phyloP scores from a whole-genome alignment of 139 green algal genomes.

The Picochlorum costavermella region DNA sequence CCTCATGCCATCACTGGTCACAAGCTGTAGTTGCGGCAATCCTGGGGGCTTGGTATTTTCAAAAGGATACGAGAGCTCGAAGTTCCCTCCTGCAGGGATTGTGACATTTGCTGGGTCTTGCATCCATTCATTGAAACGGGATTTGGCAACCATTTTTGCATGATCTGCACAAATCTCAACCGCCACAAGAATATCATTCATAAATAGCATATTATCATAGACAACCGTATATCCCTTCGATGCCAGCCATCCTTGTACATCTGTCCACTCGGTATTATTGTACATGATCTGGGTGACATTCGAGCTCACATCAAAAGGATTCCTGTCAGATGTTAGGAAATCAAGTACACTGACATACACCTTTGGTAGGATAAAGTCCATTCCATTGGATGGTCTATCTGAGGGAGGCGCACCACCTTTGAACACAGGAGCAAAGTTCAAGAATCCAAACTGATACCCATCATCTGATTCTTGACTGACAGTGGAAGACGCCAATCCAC shows the following conservation, averaged over 20 bases:
- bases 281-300: neutral
- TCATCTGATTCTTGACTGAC: neutral
- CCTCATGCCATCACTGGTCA: neutral
- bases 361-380: neutral
- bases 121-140: neutral
- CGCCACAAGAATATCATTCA: neutral
- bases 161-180: conserved; percentile 1
- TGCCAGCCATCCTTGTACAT: neutral
- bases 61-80: neutral
- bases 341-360: neutral
- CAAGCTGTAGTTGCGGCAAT: neutral
- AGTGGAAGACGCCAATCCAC: neutral
- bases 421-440: neutral
- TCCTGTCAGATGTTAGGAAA: conserved; percentile 6
- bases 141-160: neutral
- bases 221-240: neutral
- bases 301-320: neutral
- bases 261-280: neutral
- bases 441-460: neutral
- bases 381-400: neutral
- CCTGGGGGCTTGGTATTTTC: neutral
- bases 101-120: neutral
- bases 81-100: neutral
- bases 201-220: neutral
- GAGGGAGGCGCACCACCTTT: neutral